phyloP scores from a whole-genome alignment of 306 rosid species.

The Lotus japonicus region DNA sequence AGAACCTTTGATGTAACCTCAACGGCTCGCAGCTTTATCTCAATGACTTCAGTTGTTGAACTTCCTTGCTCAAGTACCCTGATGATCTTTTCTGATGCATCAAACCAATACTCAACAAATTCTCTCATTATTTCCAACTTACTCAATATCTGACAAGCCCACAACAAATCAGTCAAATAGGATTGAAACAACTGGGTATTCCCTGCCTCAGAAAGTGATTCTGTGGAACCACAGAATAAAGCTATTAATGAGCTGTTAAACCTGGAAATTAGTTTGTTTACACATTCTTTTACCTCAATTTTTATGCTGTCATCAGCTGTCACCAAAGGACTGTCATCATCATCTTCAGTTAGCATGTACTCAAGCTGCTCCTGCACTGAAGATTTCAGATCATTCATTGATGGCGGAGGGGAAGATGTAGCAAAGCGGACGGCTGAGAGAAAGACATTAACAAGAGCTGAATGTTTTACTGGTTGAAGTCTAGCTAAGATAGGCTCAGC shows the following conservation, averaged over 20 bases:
- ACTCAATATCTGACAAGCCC: constrained; percentile 62
- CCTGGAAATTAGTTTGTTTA: constrained; percentile 47
- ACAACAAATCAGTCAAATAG: constrained; percentile 66
- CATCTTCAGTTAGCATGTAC: constrained; percentile 94
- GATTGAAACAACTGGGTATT: constrained; percentile 44
- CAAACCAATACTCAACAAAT: constrained; percentile 67
- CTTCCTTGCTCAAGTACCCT: constrained; percentile 49
- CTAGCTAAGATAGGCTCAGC: constrained; percentile 83
- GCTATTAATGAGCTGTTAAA: constrained; percentile 46
- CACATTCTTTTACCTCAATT: constrained; percentile 62
- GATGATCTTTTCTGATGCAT: constrained; percentile 75
- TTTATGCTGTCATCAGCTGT: constrained; percentile 57
- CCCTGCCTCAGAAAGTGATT: constrained; percentile 38
- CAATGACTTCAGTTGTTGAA: constrained; percentile 38
- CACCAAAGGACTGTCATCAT: constrained; percentile 61
- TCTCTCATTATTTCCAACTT: constrained; percentile 84
- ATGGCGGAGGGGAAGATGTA: constrained; percentile 60
- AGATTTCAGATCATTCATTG: constrained; percentile 66
- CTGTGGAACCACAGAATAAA: constrained; percentile 43
- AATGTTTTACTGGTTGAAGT: constrained; percentile 72
- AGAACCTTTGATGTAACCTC: constrained; percentile 75
- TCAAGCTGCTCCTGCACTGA: constrained; percentile 94
- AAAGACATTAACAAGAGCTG: constrained; percentile 51
- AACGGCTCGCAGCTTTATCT: constrained; percentile 51
- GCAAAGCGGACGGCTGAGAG: constrained; percentile 67